Percentiles rank a stretch among this genome's conserved stretches.
Evolutionary conservation across 148 eudicot genomes (phyloP).

Genomic region (Suaeda aralocaspica): DNA sequence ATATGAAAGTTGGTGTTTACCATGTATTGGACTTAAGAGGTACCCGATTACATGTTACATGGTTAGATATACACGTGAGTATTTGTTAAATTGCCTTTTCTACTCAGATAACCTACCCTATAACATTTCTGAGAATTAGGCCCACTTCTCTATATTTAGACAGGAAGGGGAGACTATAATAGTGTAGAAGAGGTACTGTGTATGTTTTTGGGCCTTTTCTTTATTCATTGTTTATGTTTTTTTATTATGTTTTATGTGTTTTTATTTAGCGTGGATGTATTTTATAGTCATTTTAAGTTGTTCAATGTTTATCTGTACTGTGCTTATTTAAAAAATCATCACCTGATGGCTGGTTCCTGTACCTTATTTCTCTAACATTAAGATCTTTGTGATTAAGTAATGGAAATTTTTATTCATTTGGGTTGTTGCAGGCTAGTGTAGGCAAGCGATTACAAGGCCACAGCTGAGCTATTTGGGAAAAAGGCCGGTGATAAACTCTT

Average conservation of each 20-base stretch:
- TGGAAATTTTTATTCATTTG: background rate
- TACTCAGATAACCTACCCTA: background rate
- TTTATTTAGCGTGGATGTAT: background rate
- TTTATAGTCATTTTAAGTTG: background rate
- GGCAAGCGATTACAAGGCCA: conserved; percentile 79
- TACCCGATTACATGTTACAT: too few relatives aligned
- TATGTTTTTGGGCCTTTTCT: background rate
- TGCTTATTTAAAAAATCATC: too few relatives aligned
- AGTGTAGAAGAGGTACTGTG: background rate
- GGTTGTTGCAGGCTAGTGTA: conserved; percentile 67
- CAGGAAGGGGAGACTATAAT: background rate
- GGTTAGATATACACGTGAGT: background rate
- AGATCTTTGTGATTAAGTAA: background rate
- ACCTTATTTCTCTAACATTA: background rate
- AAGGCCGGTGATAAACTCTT: conserved; percentile 60
- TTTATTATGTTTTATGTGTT: too few relatives aligned
- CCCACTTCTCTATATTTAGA: too few relatives aligned
- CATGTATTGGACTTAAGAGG: background rate
- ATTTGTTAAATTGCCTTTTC: background rate
- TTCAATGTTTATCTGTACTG: background rate
- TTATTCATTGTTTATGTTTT: too few relatives aligned
- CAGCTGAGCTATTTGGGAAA: conserved; percentile 69
- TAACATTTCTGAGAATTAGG: background rate
- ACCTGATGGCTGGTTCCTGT: background rate
- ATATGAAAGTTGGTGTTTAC: background rate